These are phyloP conservation scores for Choiromyces venosus DNA, from an alignment of 495 filamentous ascomycete genomes.

Conservation along the genomic window DNA sequence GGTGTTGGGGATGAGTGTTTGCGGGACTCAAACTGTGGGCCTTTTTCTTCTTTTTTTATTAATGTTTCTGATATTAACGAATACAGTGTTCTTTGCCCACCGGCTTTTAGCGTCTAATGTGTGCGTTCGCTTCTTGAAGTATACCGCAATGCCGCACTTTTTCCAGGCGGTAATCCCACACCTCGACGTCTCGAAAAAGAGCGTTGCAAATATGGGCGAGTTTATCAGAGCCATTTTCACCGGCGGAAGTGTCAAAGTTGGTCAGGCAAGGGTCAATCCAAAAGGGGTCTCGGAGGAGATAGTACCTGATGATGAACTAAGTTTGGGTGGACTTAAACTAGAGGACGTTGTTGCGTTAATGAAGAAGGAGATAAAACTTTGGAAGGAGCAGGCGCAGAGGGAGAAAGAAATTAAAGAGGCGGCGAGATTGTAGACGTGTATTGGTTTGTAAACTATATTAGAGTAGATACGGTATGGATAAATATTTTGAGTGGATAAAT, in stretches of 20 bases:
- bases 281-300: slow-evolving; percentile 52
- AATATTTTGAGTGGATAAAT: background rate
- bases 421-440: slow-evolving; percentile 15
- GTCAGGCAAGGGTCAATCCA: slow-evolving; percentile 51
- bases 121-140: slow-evolving; percentile 63
- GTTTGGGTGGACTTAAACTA: slow-evolving; percentile 46
- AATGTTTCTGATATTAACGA: background rate
- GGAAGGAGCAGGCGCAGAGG: slow-evolving; percentile 44
- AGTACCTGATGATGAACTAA: slow-evolving; percentile 52
- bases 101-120: slow-evolving; percentile 58
- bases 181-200: slow-evolving; percentile 48
- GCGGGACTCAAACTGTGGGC: slow-evolving; percentile 57
- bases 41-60: background rate
- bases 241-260: slow-evolving; percentile 40
- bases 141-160: slow-evolving; percentile 85
- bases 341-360: slow-evolving; percentile 54
- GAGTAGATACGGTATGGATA: background rate
- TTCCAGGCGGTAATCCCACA: slow-evolving; percentile 62
- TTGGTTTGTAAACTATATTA: background rate
- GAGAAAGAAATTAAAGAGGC: slow-evolving; percentile 2
- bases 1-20: slow-evolving; percentile 74
- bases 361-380: slow-evolving; percentile 47
- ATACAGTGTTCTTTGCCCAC: slow-evolving; percentile 52
- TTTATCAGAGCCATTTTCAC: slow-evolving; percentile 54
- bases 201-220: slow-evolving; percentile 52